Base-by-base conservation (phyloP, 441 rosid genomes). In the Breynia disticha region DNA sequence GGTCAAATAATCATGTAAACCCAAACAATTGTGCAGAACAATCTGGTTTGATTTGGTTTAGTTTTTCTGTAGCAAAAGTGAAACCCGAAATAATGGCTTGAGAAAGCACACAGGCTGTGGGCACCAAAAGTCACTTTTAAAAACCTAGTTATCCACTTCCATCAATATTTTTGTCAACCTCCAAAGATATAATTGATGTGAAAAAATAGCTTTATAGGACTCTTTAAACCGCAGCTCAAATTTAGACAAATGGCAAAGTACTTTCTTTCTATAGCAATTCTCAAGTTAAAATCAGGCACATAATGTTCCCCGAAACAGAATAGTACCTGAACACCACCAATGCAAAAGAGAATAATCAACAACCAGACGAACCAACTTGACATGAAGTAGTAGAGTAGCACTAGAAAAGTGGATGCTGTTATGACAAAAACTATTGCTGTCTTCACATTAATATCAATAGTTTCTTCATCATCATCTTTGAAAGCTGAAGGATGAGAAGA, bases 301-400 rank as follows among this genome's bases (percentile, higher is more conserved):
- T 41, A 41, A 44, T 0, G 35, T 35, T 20, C 32, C 19, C 19
- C 11, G 51, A 10, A 28, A 64, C 24, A 63, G 49, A 14, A 55
- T 56, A 48, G 7, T 67, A 90, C 98, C 96, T 90, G 86, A 56
- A 82, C 52, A 54, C 98, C 96, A 54, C 98, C 98, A 54, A 90
- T 77, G 81, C 88, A 79, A 82, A 90, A 90, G 68, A 90, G 85
- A 44, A 83, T 67, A 62, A 85, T 77, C 59, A 90, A 77, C 74
- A 90, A 59, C 95, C 90, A 67, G 59, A 90, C 73, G 67, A 90
- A 86, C 98, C 98, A 90, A 50, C 83, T 69, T 52, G 98, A 85
- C 98, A 90, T 90, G 67, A 90, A 90, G 72, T 85, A 90, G 79
- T 73, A 90, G 39, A 94, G 97, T 62, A 85, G 76, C 67, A 94